Evolutionary conservation across 352 stramenopile species (phyloP), one percentile per base, ranked within the genome.

Genomic region (Globisporangium ultimum): DNA sequence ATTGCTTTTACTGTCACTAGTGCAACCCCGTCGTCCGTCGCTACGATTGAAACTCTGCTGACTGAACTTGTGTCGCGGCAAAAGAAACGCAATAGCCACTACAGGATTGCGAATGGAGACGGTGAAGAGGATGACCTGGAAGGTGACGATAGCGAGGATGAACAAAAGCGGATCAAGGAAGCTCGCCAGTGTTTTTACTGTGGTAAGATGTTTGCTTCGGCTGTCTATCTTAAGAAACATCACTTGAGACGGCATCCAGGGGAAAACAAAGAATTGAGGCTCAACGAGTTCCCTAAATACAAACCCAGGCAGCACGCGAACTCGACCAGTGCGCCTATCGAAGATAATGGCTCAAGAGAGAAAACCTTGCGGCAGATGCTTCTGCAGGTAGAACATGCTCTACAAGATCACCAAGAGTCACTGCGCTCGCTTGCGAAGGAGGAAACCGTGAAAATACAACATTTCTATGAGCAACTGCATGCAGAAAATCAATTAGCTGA

Each of bases 161-260:
- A 18, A 1, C 20, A 60, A 10, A 45, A n/a, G n/a, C n/a, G 18
- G 1, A 58, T 79, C 28, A 60, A 84, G 34, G 70, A 87, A 64
- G 78, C 71, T 20, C 70, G 74, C 0, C 66, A 85, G 10, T 92
- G 80, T 68, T 63, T 59, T 17, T 72, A 76, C 36, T 92, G 80
- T 58, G 83, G 80, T 1, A 89, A 90, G 53, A 57, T 89, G 51
- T 92, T 92, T 28, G 84, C 77, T 18, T 87, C 83, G 1, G 46
- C 64, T 15, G 63, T 68, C 24, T 92, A 78, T 63, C 61, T 92
- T 18, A 71, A 84, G 3, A 85, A 86, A n/a, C 83, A 92, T 56
- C 51, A 76, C n/a, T 47, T 74, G 24, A 58, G 83, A 20, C 61
- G 83, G 15, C 83, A 92, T 67, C 13, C 59, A 32, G 67, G 63